A percentile compares a stretch with the other conserved stretches of the same genome.
Conservation (phyloP, 176 grass and related monocot species). For the Zea mays region DNA sequence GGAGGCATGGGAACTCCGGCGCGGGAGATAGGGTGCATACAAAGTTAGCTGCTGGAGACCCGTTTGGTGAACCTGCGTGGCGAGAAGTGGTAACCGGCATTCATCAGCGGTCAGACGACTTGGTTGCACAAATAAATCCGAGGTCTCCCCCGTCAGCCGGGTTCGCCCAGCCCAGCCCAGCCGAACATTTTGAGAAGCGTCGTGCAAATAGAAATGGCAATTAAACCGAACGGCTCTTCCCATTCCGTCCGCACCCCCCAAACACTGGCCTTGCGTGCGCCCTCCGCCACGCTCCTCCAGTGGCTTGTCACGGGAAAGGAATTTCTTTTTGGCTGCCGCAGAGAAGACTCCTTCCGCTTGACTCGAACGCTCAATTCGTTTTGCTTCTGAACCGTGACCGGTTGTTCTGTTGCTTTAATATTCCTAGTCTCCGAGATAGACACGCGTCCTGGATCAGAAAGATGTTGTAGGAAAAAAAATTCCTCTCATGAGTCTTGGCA, state of each 20-base stretch:
- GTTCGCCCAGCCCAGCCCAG: neutral
- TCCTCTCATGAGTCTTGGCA: too few species aligned
- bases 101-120: conserved; percentile 16
- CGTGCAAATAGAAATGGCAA: neutral
- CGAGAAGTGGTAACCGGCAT: conserved; percentile 8
- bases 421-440: too few species aligned
- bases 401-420: too few species aligned
- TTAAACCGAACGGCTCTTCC: neutral
- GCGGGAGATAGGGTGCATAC: neutral
- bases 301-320: neutral
- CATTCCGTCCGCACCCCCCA: neutral
- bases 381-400: too few species aligned
- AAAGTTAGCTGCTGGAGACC: neutral
- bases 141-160: neutral
- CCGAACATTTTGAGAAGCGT: neutral
- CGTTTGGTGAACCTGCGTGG: neutral
- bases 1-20: neutral
- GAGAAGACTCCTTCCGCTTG: too few species aligned
- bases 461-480: too few species aligned
- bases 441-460: too few species aligned
- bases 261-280: neutral
- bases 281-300: neutral
- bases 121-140: neutral
- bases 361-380: too few species aligned
- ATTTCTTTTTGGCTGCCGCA: too few species aligned